Evolutionary conservation across 495 filamentous ascomycete species (phyloP), one percentile per base, ranked within the genome.

Genomic region (Podospora tetraspora): DNA sequence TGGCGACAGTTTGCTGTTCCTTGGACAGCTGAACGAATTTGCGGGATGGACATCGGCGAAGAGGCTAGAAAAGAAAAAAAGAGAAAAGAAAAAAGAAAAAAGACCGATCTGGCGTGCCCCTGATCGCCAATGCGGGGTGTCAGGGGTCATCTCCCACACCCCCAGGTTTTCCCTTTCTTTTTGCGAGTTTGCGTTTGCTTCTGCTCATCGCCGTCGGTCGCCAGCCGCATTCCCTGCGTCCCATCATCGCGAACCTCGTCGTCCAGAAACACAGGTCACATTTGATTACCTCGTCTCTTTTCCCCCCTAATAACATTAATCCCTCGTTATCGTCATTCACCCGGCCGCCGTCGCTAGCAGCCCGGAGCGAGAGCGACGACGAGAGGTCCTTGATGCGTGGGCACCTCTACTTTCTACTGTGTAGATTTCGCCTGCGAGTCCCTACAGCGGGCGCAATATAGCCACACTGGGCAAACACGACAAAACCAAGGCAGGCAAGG

Each of bases 361-460:
- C 37, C 37, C 37, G 37, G 37, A 57, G 62, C 37, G 62, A 43
- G 29, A 3, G 12, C 29, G 57, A 43, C 23, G 57, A 19, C 52
- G 63, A 59, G 24, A 25, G 63, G 63, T 66, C 63, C 63, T 66
- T 66, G 52, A 13, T 52, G 30, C 19, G 24, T 21, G 59, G 27
- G 16, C 59, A 25, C 12, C 4, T 5, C 27, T 37, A 24, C 27
- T 27, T n/a, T n/a, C n/a, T 13, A 24, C 27, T 27, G 27, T 27
- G 22, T 57, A 59, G 63, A 52, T 59, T 11, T 66, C 63, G 63
- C 63, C 52, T 59, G 52, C n/a, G n/a, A 32, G 56, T 34, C 34
- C 63, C 63, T 66, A 59, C 63, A 66, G 63, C 27, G 34, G n/a
- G 22, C 62, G 63, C 24, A 66, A 66, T 66, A 52, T 66, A 56